Conservation (phyloP, 208 protist species). For the Spongospora subterranea region DNA sequence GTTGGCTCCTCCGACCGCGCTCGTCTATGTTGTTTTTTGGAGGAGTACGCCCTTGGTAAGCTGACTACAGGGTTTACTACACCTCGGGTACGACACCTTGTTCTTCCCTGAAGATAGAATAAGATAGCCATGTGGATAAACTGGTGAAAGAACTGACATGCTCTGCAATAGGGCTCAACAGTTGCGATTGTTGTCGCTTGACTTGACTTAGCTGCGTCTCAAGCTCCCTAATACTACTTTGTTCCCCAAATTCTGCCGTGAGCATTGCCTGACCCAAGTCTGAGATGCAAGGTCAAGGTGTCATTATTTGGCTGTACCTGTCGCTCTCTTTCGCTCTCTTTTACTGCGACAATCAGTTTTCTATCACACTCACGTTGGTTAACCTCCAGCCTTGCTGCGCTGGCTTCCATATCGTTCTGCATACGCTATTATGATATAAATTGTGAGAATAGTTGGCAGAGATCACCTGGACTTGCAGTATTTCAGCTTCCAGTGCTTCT, state of each 20-base stretch:
- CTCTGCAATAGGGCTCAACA: constrained; percentile 25
- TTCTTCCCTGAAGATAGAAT: background rate
- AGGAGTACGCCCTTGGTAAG: background rate
- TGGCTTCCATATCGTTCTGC: background rate
- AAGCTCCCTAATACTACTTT: constrained; percentile 45
- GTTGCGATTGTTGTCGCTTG: constrained; percentile 49
- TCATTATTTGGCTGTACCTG: constrained; percentile 30
- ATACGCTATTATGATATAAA: background rate
- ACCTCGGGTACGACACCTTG: background rate
- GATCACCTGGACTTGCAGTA: constrained; percentile 10
- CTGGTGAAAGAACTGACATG: background rate
- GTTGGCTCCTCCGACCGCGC: background rate
- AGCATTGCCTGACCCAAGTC: background rate
- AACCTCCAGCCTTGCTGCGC: background rate
- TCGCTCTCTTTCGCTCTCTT: background rate
- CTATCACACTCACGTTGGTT: background rate
- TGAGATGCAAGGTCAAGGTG: background rate
- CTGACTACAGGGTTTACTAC: no score
- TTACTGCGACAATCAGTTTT: background rate
- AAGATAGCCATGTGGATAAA: background rate
- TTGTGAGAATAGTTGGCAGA: background rate
- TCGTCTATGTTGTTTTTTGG: background rate
- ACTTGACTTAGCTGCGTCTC: constrained; percentile 8
- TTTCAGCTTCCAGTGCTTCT: constrained; percentile 25
- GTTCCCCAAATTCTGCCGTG: background rate